Conservation (phyloP, 1,284 basidiomycete genomes). For the Polyporus tsugae region DNA sequence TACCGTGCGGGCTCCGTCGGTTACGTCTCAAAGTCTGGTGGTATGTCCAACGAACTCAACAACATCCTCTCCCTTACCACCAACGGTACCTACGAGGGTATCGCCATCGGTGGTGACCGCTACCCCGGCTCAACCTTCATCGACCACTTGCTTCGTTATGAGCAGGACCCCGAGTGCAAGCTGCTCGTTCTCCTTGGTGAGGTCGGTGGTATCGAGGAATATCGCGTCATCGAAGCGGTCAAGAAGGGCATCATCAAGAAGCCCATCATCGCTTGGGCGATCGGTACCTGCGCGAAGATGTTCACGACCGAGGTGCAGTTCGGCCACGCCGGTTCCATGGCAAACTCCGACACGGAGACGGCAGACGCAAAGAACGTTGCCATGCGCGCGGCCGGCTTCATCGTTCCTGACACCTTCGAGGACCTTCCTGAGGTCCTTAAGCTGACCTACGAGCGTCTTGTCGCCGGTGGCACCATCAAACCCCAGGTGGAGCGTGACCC, state of each 20-base stretch:
- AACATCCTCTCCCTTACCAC: constrained; percentile 98
- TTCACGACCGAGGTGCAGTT: constrained; percentile 99
- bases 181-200: constrained; percentile 98
- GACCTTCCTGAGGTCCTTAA: constrained; percentile 89
- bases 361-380: constrained; percentile 97
- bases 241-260: constrained; percentile 95
- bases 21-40: constrained; percentile 99
- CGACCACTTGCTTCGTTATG: constrained; percentile 98
- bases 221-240: constrained; percentile 98
- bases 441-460: constrained; percentile 88
- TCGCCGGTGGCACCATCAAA: constrained; percentile 73
- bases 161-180: constrained; percentile 97
- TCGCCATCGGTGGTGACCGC: constrained; percentile 99
- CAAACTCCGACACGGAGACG: constrained; percentile 97
- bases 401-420: constrained; percentile 98
- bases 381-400: constrained; percentile 95
- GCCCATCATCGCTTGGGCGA: constrained; percentile 99
- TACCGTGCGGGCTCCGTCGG: constrained; percentile 98
- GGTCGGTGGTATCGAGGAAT: constrained; percentile 99
- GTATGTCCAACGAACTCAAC: constrained; percentile 99
- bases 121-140: constrained; percentile 99
- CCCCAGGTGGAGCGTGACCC: constrained; percentile 87
- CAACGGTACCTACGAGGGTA: constrained; percentile 99
- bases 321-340: constrained; percentile 98
- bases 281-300: constrained; percentile 99